Base-by-base conservation (phyloP, 371 early-diverging fungal species). In the Basidiobolus heterosporus region DNA sequence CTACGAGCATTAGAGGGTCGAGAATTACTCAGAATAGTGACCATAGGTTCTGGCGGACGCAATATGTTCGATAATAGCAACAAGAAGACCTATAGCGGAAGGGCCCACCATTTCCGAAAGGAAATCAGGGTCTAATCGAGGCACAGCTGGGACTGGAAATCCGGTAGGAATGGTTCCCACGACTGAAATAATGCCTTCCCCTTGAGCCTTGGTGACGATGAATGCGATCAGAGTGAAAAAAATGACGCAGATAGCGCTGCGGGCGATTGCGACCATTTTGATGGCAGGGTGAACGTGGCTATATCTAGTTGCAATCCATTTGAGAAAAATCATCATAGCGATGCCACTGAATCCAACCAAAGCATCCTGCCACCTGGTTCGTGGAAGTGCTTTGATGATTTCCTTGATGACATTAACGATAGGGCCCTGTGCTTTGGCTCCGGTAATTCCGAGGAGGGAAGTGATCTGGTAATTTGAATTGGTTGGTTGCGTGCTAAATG, bases 31-130 rank as follows among this genome's bases (percentile, higher is more conserved):
- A 39, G 40, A 7, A n/a, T 4, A 39, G 5, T 4, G 3, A 39
- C 40, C 30, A 9, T 30, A 78, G 38, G 82, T 78, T 53, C 80
- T 79, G 41, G 74, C 61, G 45, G 88, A 77, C 4, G 88, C 82
- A 50, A 86, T 75, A 56, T 88, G 88, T 56, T 91, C 92, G 61
- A 91, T 62, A 42, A 89, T 65, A 35, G 73, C 56, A 13, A 90
- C 68, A 16, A 88, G 64, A 14, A 80, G 63, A 16, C 82, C 70
- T 13, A 77, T 75, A 3, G 72, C 66, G 5, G 83, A 47, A 46
- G 79, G 67, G 14, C 64, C 55, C 0, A 59, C 43, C 18, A 86
- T 60, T 11, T 55, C 53, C 3, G 64, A 52, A 2, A 75, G 49
- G 16, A 78, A 57, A 1, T 60, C 49, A 2, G 66, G 53, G 44